Conservation (phyloP, 306 rosid species). For the Begonia masoniana region DNA sequence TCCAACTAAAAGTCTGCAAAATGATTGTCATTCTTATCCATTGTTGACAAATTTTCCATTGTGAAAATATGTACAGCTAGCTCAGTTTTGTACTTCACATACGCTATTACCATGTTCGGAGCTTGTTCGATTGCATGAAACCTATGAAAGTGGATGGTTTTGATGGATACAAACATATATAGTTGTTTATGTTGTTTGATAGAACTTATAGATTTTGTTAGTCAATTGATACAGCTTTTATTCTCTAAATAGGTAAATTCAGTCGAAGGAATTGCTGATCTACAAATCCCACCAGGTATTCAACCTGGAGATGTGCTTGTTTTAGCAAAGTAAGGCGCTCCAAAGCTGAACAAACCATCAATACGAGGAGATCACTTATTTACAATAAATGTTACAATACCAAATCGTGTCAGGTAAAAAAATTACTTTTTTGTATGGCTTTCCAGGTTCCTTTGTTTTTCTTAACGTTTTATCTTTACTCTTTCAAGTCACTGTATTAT, state of each 20-base stretch:
- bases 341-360: constrained; percentile 79
- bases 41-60: too few relatives aligned
- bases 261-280: constrained; percentile 64
- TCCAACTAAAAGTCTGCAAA: too few relatives aligned
- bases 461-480: neutral
- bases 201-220: too few relatives aligned
- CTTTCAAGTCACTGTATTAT: neutral
- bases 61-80: too few relatives aligned
- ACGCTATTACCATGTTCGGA: too few relatives aligned
- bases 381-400: constrained; percentile 73
- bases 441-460: neutral
- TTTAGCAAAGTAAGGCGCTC: constrained; percentile 81
- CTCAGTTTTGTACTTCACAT: too few relatives aligned
- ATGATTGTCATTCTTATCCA: too few relatives aligned
- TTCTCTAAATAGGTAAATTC: constrained; percentile 56
- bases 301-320: constrained; percentile 83
- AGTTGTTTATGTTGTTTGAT: too few relatives aligned
- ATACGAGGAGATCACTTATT: constrained; percentile 93
- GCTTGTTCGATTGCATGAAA: too few relatives aligned
- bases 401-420: constrained; percentile 69
- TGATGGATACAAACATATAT: too few relatives aligned
- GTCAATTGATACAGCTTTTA: constrained; percentile 1
- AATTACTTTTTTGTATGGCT: neutral
- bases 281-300: constrained; percentile 82
- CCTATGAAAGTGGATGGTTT: too few relatives aligned